These are phyloP conservation scores for Psilocybe cubensis DNA, from an alignment of 768 basidiomycete genomes.

Conservation along the genomic window DNA sequence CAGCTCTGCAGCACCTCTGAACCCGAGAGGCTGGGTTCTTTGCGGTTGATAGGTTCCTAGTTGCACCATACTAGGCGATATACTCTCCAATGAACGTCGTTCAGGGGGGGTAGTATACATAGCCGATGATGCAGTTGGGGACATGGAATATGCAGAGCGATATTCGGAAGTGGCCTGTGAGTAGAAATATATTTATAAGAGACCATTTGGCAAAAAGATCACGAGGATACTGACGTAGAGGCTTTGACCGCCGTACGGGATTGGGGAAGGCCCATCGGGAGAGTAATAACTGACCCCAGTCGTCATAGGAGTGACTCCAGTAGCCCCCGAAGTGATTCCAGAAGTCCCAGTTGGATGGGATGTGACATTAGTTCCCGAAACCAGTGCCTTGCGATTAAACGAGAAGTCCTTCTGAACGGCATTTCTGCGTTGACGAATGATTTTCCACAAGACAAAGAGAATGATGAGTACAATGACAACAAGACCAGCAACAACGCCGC, in stretches of 20 bases:
- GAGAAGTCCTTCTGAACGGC: constrained; percentile 21
- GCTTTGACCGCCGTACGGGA: constrained; percentile 3
- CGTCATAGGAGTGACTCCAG: constrained; percentile 1
- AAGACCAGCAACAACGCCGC: constrained; percentile 60
- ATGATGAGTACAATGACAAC: constrained; percentile 43
- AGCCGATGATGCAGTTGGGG: constrained; percentile 31
- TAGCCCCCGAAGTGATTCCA: constrained; percentile 2
- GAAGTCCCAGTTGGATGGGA: constrained; percentile 11
- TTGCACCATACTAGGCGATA: constrained; percentile 19
- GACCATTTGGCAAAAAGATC: constrained; percentile 2
- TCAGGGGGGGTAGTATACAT: constrained; percentile 30
- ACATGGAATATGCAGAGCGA: constrained; percentile 16
- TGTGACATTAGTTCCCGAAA: constrained; percentile 18
- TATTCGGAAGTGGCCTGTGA: neutral
- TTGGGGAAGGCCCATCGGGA: constrained; percentile 11
- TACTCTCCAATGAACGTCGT: constrained; percentile 35
- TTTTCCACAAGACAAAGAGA: constrained; percentile 43
- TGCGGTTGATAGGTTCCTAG: constrained; percentile 18
- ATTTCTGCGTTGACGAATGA: constrained; percentile 28
- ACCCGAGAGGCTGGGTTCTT: constrained; percentile 8
- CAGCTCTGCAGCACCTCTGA: constrained; percentile 20
- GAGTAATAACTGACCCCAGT: constrained; percentile 10
- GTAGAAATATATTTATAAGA: neutral
- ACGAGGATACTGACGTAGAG: constrained; percentile 16
- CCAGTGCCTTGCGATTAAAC: constrained; percentile 27